Evolutionary conservation across 78 protist species (phyloP).

Genomic region (Dictyostelium intermedium): DNA sequence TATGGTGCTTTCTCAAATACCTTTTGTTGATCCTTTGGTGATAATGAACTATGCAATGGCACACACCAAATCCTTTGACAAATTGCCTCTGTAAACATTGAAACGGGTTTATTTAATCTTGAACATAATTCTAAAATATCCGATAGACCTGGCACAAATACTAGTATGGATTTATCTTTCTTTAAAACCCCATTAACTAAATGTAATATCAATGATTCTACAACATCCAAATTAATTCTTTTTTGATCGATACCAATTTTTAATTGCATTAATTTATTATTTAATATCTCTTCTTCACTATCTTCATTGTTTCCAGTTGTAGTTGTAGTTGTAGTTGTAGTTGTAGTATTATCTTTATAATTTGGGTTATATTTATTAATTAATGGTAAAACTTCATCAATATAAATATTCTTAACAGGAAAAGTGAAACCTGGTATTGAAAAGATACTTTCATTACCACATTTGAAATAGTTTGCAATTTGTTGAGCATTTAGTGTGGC

Average conservation of each 20-base stretch:
- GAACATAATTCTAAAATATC: slow-evolving; percentile 80
- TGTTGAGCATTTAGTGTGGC: slow-evolving; percentile 92
- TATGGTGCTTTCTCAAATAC: slow-evolving; percentile 82
- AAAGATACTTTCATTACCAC: slow-evolving; percentile 2
- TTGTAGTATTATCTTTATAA: not conserved
- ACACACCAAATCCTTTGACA: slow-evolving; percentile 37
- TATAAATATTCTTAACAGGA: slow-evolving; percentile 45
- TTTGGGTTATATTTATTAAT: not conserved
- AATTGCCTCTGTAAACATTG: not conserved
- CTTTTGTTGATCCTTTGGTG: slow-evolving; percentile 77
- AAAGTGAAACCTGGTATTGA: slow-evolving; percentile 89
- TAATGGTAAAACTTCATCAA: slow-evolving; percentile 23
- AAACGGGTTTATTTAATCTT: not conserved
- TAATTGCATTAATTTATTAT: not conserved
- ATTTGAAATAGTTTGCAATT: slow-evolving; percentile 85
- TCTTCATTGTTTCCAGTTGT: not conserved
- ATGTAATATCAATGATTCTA: slow-evolving; percentile 27
- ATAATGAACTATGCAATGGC: slow-evolving; percentile 77
- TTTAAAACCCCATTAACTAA: slow-evolving; percentile 42
- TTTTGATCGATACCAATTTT: slow-evolving; percentile 47
- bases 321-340: slow-evolving; percentile 42
- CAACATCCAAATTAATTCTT: slow-evolving; percentile 39
- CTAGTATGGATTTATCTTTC: slow-evolving; percentile 76
- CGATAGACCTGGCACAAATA: slow-evolving; percentile 93
- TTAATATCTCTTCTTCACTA: not conserved